Base-by-base conservation (phyloP, 2,329 filamentous ascomycete species). In the Westerdykella ornata region DNA sequence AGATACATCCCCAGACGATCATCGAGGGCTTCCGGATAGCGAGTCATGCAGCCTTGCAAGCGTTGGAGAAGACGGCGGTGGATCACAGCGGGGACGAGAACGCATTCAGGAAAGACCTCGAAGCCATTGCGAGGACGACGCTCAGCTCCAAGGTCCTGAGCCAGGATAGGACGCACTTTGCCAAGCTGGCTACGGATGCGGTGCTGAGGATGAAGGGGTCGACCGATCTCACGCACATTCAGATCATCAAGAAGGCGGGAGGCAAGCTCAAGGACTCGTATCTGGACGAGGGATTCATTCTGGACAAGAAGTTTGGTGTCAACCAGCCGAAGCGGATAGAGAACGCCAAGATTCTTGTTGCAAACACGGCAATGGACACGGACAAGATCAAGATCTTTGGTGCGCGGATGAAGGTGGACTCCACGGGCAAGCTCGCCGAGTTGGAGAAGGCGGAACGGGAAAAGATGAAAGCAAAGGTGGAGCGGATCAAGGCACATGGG, bases 371-470 rank as follows among this genome's bases (percentile, higher is more conserved):
- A 11, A 98, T 98, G 92, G 92, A 98, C 70, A 98, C 92, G 28
- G 92, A 98, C 72, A 98, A 98, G 77, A 87, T 98, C 73, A 98
- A 98, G 78, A 97, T 98, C 60, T 98, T 98, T 59, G 92, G 92
- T 49, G 92, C 92, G 13, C 81, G 90, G 45, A 88, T 98, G 60
- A 97, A 97, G 78, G 92, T 98, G 46, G 85, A 87, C 54, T 90
- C 88, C 22, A 98, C 92, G 3, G 88, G 88, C 66, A 96, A 97
- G 76, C 78, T 98, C 37, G 92, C 92, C n/a, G 92, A 98, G 60
- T 76, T 98, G 41, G 92, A 98, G 70, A 95, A 94, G 77, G 92
- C 92, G 5, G 92, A 97, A 74, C 85, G 88, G 60, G 92, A 98
- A 60, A 97, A 97, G 82, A 98, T 98, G 92, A 94, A 89, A 77